phyloP scores from a whole-genome alignment of 148 eudicot species.

The Oxyria digyna region DNA sequence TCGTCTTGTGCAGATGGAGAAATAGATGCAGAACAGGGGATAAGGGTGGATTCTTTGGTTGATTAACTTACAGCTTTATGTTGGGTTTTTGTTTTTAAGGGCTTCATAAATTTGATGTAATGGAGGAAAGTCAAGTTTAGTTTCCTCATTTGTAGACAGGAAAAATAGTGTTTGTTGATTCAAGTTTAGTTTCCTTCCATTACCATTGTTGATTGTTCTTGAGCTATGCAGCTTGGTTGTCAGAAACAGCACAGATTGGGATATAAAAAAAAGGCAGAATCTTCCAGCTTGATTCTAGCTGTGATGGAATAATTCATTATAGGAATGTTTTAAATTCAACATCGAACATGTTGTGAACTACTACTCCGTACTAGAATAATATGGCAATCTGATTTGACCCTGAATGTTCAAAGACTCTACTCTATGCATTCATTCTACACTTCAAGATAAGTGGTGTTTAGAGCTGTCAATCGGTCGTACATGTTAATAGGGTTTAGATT shows the following conservation, averaged over 20 bases:
- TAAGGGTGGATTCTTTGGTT: conserved; percentile 3
- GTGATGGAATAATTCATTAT: not conserved
- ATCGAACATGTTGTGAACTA: not conserved
- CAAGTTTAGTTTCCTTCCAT: not conserved
- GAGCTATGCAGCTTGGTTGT: conserved; percentile 6
- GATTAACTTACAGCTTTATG: conserved; percentile 5
- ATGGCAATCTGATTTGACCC: not conserved
- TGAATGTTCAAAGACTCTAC: not conserved
- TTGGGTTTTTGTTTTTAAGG: conserved; percentile 3
- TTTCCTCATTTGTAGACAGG: conserved; percentile 6
- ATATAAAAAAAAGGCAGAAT: conserved; percentile 4
- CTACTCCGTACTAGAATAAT: not conserved
- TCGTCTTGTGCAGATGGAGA: conserved; percentile 1
- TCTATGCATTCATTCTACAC: not conserved
- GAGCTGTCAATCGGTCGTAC: no score
- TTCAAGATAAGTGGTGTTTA: no score
- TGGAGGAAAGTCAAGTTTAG: conserved; percentile 5
- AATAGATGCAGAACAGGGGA: not conserved
- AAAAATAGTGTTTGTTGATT: not conserved
- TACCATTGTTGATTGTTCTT: conserved; percentile 1
- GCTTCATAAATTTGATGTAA: not conserved
- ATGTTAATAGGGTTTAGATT: no score
- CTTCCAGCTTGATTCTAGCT: not conserved
- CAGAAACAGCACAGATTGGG: conserved; percentile 4
- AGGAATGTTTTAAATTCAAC: not conserved